phyloP scores from a whole-genome alignment of 441 rosid species.

The Populus tomentosa region DNA sequence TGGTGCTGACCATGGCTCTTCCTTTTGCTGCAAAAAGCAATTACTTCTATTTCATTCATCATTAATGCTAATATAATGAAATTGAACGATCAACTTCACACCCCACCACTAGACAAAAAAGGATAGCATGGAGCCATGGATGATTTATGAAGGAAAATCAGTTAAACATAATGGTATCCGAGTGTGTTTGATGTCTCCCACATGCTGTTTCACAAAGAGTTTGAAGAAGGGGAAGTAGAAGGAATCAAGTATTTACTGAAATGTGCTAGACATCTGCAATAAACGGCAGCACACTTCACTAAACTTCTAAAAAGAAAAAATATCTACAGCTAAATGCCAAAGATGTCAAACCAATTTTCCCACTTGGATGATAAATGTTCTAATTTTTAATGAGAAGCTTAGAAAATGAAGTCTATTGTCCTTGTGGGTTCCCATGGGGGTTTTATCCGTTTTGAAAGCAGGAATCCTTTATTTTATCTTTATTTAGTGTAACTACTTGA shows the following conservation, averaged over 20 bases:
- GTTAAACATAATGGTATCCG: background rate
- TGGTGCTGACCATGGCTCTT: conserved; percentile 57
- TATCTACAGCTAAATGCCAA: background rate
- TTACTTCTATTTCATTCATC: background rate
- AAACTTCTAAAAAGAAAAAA: background rate
- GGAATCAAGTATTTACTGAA: background rate
- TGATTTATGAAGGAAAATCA: background rate
- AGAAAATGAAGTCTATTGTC: background rate
- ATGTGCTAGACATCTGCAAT: background rate
- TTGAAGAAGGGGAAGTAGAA: background rate
- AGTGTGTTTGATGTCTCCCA: background rate
- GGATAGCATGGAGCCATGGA: background rate
- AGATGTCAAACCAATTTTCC: background rate
- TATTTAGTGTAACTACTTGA: background rate
- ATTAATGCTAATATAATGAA: background rate
- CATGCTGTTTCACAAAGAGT: background rate
- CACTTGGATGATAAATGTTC: background rate
- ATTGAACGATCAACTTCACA: background rate
- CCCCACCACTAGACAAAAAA: background rate
- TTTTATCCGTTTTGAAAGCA: background rate
- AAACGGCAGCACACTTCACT: background rate
- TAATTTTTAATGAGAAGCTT: background rate
- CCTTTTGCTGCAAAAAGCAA: conserved; percentile 47
- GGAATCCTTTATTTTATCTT: background rate
- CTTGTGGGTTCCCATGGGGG: background rate